These are phyloP conservation scores for Hymenoscyphus occultus DNA, from an alignment of 2,329 filamentous ascomycete species.

Conservation along the genomic window DNA sequence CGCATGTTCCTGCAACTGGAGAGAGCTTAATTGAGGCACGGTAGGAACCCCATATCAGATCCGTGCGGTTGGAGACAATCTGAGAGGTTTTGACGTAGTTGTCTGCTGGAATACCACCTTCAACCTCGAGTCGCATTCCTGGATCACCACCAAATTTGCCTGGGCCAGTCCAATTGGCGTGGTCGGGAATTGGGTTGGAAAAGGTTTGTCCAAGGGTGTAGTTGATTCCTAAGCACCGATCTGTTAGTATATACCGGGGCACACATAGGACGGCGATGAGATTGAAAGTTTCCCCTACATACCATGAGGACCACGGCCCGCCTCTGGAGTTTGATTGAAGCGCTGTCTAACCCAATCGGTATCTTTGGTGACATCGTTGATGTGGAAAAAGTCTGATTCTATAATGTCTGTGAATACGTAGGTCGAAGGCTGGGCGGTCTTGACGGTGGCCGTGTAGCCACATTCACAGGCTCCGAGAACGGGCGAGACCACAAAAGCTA, in stretches of 20 bases:
- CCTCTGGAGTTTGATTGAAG: slow-evolving; percentile 61
- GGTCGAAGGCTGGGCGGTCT: slow-evolving; percentile 37
- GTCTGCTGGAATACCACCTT: slow-evolving; percentile 41
- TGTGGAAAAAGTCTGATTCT: slow-evolving; percentile 68
- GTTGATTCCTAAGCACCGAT: slow-evolving; percentile 43
- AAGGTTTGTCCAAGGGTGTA: slow-evolving; percentile 57
- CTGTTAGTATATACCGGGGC: background rate
- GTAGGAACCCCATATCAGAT: slow-evolving; percentile 69
- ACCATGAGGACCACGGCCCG: slow-evolving; percentile 59
- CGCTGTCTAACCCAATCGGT: slow-evolving; percentile 64
- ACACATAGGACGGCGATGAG: background rate
- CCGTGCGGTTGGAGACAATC: slow-evolving; percentile 56
- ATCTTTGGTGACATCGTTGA: slow-evolving; percentile 47
- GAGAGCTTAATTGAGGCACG: slow-evolving; percentile 60
- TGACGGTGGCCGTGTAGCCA: slow-evolving; percentile 59
- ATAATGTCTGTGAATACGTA: slow-evolving; percentile 65
- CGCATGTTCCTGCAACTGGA: slow-evolving; percentile 54
- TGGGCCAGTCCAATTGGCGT: slow-evolving; percentile 43
- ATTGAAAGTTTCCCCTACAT: slow-evolving; percentile 9
- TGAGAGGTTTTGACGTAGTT: slow-evolving; percentile 61
- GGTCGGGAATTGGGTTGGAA: slow-evolving; percentile 47
- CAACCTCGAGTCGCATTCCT: slow-evolving; percentile 57
- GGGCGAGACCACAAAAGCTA: slow-evolving; percentile 12
- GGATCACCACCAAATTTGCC: slow-evolving; percentile 45
- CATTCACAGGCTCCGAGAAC: slow-evolving; percentile 61